Evolutionary conservation across 805 yeast species (phyloP).

Genomic region (Brettanomyces anomalus): DNA sequence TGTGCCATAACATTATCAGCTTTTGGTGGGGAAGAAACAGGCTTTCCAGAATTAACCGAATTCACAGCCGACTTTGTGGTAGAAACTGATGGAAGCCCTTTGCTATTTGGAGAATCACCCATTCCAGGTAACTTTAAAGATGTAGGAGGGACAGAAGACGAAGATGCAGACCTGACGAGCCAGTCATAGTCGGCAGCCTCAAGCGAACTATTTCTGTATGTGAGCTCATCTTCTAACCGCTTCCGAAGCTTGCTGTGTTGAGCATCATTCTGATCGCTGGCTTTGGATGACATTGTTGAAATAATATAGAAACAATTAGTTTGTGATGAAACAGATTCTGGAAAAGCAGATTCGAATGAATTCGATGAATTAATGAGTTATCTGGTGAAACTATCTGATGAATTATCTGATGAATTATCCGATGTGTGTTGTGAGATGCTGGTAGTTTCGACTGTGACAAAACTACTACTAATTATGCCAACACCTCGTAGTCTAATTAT

Average conservation of each 20-base stretch:
- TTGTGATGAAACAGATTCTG: too few relatives aligned
- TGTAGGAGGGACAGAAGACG: slow-evolving; percentile 4
- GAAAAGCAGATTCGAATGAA: too few relatives aligned
- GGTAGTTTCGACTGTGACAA: too few relatives aligned
- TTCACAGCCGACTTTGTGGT: slow-evolving; percentile 10
- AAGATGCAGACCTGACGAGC: slow-evolving; percentile 15
- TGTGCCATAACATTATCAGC: slow-evolving; percentile 8
- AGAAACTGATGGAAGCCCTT: slow-evolving; percentile 20
- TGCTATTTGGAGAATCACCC: slow-evolving; percentile 14
- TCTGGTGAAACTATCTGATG: too few relatives aligned
- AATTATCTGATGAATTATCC: too few relatives aligned
- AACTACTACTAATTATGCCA: too few relatives aligned
- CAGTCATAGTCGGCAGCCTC: slow-evolving; percentile 24
- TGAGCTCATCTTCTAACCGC: slow-evolving; percentile 21
- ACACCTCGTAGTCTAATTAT: too few relatives aligned
- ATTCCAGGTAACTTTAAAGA: slow-evolving; percentile 21
- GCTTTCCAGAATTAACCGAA: slow-evolving; percentile 5
- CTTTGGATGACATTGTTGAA: not conserved
- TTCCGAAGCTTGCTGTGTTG: slow-evolving; percentile 23
- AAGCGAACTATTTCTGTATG: slow-evolving; percentile 9
- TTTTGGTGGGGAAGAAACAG: slow-evolving; percentile 4
- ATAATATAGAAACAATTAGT: too few relatives aligned
- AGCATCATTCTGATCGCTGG: slow-evolving; percentile 3
- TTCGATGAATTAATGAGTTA: too few relatives aligned
- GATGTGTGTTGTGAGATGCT: too few relatives aligned